Conservation (phyloP, 805 yeast species). For the Blastobotrys americana region DNA sequence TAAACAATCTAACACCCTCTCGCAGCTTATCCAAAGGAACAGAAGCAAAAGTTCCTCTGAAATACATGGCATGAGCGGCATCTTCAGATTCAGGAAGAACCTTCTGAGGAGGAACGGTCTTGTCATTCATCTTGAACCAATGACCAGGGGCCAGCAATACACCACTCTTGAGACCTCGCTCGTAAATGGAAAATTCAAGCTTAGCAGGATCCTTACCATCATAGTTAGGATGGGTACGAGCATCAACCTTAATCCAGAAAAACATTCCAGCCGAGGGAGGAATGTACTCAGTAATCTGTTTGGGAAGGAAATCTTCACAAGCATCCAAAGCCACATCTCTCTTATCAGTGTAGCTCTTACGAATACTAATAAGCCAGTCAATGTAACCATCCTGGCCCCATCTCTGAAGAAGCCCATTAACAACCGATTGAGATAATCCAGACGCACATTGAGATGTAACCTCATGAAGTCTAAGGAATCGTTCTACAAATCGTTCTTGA, state of each 20-base stretch:
- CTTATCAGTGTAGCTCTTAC: slow-evolving; percentile 72
- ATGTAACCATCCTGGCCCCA: slow-evolving; percentile 91
- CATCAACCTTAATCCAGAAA: slow-evolving; percentile 47
- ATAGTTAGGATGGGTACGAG: slow-evolving; percentile 43
- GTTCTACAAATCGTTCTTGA: slow-evolving; percentile 54
- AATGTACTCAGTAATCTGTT: slow-evolving; percentile 28
- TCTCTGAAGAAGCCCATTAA: slow-evolving; percentile 61
- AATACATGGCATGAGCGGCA: slow-evolving; percentile 30
- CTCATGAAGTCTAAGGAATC: slow-evolving; percentile 67
- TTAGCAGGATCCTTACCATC: slow-evolving; percentile 9
- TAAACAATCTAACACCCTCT: slow-evolving; percentile 31
- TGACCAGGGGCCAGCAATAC: slow-evolving; percentile 36
- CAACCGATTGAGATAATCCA: slow-evolving; percentile 69
- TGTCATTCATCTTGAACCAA: slow-evolving; percentile 32
- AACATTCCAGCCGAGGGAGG: slow-evolving; percentile 50
- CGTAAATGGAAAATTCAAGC: slow-evolving; percentile 30
- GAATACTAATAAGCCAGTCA: slow-evolving; percentile 77
- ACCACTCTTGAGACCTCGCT: slow-evolving; percentile 28
- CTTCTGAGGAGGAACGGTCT: slow-evolving; percentile 30
- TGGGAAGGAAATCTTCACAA: slow-evolving; percentile 51
- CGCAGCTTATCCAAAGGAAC: slow-evolving; percentile 31
- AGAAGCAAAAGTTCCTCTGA: slow-evolving; percentile 40
- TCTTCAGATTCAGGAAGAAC: slow-evolving; percentile 26
- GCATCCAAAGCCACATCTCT: slow-evolving; percentile 84
- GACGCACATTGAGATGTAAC: slow-evolving; percentile 73